Percentiles rank a stretch among this genome's conserved stretches.
phyloP scores from a whole-genome alignment of 371 early-diverging fungal species.

The Amoeboaphelidium protococcarum region DNA sequence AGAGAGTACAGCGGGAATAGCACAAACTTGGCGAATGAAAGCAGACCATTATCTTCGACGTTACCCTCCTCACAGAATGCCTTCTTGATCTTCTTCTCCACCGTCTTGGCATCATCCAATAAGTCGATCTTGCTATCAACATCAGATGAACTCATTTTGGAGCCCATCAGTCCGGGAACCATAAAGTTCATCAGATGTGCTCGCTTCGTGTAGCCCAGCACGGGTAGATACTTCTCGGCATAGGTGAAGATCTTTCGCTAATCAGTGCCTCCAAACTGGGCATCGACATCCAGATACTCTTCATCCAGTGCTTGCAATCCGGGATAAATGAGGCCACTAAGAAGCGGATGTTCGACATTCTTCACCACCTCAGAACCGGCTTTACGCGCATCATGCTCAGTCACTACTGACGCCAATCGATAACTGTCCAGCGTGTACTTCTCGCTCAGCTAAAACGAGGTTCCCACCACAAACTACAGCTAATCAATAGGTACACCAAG shows the following conservation, averaged over 20 bases:
- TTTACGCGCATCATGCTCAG: constrained; percentile 91
- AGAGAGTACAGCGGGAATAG: constrained; percentile 43
- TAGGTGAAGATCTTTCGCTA: constrained; percentile 99
- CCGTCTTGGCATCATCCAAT: constrained; percentile 57
- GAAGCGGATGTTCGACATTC: constrained; percentile 80
- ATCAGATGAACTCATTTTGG: constrained; percentile 97
- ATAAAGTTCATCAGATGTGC: constrained; percentile 99
- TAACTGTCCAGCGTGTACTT: constrained; percentile 90
- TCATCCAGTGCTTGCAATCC: constrained; percentile 98
- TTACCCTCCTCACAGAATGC: constrained; percentile 98
- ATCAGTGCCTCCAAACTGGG: constrained; percentile 98
- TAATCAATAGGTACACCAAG: constrained; percentile 78
- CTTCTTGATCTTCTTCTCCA: constrained; percentile 79
- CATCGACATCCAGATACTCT: constrained; percentile 91
- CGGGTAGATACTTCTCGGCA: constrained; percentile 90
- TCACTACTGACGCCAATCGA: constrained; percentile 58
- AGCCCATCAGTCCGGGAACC: constrained; percentile 90
- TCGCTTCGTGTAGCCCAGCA: constrained; percentile 91
- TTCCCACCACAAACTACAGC: constrained; percentile 81
- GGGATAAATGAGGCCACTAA: constrained; percentile 93
- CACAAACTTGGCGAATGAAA: constrained; percentile 68
- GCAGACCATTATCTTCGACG: constrained; percentile 71
- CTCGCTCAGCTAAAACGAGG: constrained; percentile 54
- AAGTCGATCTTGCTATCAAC: constrained; percentile 95
- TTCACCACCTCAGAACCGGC: constrained; percentile 99